These are phyloP conservation scores for Globisporangium nodosum DNA, from an alignment of 352 stramenopile genomes.

Conservation along the genomic window DNA sequence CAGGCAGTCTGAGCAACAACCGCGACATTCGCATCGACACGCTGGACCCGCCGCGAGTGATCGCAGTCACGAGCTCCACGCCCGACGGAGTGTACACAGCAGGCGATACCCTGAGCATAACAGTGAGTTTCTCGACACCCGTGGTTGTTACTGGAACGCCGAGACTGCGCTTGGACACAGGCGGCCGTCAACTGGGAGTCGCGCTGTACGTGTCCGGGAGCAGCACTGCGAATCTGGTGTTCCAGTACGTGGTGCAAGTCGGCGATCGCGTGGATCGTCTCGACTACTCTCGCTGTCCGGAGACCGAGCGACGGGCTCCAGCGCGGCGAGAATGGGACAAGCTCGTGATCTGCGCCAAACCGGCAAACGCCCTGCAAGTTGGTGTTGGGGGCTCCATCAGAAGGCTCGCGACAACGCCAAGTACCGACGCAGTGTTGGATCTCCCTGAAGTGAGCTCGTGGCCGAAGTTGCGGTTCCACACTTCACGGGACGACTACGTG, in stretches of 20 bases:
- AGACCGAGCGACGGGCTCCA: constrained; percentile 20
- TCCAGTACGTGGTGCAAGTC: constrained; percentile 44
- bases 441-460: constrained; percentile 59
- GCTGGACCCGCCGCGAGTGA: constrained; percentile 39
- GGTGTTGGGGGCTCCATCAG: constrained; percentile 35
- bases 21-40: constrained; percentile 64
- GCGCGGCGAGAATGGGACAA: constrained; percentile 35
- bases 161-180: constrained; percentile 30
- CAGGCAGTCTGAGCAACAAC: constrained; percentile 57
- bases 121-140: constrained; percentile 41
- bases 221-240: constrained; percentile 29
- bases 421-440: constrained; percentile 45
- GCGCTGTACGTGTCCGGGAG: constrained; percentile 43
- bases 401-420: constrained; percentile 29
- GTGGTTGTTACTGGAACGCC: constrained; percentile 43
- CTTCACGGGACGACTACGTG: constrained; percentile 20
- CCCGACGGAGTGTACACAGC: constrained; percentile 53
- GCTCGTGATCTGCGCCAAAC: constrained; percentile 36
- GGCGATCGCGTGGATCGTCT: constrained; percentile 56
- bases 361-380: constrained; percentile 44
- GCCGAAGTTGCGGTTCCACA: constrained; percentile 46
- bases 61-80: constrained; percentile 38
- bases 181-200: constrained; percentile 13
- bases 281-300: constrained; percentile 47
- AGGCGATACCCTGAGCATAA: constrained; percentile 39